Percentiles rank a stretch among this genome's conserved stretches.
Evolutionary conservation across 225 moss, liverwort and hornwort genomes (phyloP).

Genomic region (Lunularia cruciata): DNA sequence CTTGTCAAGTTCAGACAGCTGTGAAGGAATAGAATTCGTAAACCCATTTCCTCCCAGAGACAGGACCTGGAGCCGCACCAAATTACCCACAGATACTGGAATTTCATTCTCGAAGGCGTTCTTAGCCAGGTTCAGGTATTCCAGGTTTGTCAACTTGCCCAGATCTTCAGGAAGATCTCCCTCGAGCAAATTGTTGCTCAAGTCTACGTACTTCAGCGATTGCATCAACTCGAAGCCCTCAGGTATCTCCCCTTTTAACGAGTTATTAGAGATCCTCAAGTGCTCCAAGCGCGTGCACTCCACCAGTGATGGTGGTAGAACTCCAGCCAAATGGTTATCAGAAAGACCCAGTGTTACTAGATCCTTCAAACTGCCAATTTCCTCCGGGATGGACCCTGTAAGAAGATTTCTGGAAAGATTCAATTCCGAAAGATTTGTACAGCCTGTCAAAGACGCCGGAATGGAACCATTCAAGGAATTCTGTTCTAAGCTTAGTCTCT

Average conservation of each 20-base stretch:
- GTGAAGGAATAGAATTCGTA: constrained; percentile 48
- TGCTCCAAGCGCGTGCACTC: neutral
- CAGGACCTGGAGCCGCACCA: constrained; percentile 50
- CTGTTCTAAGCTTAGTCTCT: constrained; percentile 28
- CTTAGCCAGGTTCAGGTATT: constrained; percentile 44
- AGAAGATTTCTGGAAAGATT: constrained; percentile 56
- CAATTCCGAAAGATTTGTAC: constrained; percentile 32
- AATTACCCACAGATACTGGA: constrained; percentile 48
- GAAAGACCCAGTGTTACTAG: constrained; percentile 46
- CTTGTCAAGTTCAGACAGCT: constrained; percentile 51
- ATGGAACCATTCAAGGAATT: constrained; percentile 36
- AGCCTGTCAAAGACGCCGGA: constrained; percentile 30
- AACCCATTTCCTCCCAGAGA: constrained; percentile 62
- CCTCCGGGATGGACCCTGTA: constrained; percentile 53
- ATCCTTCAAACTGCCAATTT: constrained; percentile 41
- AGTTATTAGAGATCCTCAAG: constrained; percentile 20
- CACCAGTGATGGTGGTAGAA: constrained; percentile 5
- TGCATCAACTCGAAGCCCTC: neutral
- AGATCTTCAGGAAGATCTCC: constrained; percentile 47
- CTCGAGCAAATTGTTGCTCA: constrained; percentile 25
- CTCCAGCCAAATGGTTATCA: constrained; percentile 10
- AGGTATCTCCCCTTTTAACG: constrained; percentile 12
- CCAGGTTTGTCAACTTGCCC: constrained; percentile 43
- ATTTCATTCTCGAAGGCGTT: constrained; percentile 59
- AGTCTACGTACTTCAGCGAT: constrained; percentile 19